phyloP scores from a whole-genome alignment of 1,284 basidiomycete genomes.

The Sanghuangporus weigelae region DNA sequence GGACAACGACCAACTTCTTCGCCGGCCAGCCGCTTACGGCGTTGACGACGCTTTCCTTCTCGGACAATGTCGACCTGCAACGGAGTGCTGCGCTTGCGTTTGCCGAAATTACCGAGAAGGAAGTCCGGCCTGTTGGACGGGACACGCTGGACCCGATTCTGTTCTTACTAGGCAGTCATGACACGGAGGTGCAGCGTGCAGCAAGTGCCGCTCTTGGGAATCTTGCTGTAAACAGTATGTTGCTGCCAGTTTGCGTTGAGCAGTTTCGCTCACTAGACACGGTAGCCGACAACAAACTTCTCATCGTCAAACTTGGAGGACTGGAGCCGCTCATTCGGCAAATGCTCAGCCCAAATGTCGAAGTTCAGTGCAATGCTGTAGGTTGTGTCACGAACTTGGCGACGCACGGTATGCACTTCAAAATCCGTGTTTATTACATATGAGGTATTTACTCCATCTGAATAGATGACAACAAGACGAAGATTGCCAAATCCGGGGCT shows the following conservation, averaged over 20 bases:
- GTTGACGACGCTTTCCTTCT: conserved; percentile 96
- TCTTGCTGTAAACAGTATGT: conserved; percentile 94
- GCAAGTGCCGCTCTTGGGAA: conserved; percentile 99
- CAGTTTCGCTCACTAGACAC: conserved; percentile 20
- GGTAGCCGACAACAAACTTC: conserved; percentile 95
- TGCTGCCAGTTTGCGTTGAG: conserved; percentile 4
- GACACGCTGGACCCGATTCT: conserved; percentile 99
- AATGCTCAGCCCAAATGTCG: conserved; percentile 98
- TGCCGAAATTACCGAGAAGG: conserved; percentile 99
- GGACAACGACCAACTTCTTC: conserved; percentile 95
- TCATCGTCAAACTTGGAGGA: conserved; percentile 97
- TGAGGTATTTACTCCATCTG: not conserved
- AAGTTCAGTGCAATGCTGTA: conserved; percentile 99
- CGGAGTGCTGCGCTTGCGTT: conserved; percentile 97
- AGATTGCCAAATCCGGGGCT: conserved; percentile 98
- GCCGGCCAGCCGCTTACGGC: conserved; percentile 88
- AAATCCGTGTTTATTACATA: not conserved
- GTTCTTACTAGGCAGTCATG: conserved; percentile 95
- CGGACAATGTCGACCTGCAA: conserved; percentile 99
- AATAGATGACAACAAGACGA: conserved; percentile 98
- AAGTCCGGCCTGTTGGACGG: conserved; percentile 93
- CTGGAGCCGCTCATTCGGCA: conserved; percentile 97
- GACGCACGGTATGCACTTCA: conserved; percentile 77
- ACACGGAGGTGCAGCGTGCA: conserved; percentile 97
- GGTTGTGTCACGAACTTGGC: conserved; percentile 99